Percentiles rank a stretch among this genome's conserved stretches.
These are phyloP conservation scores for Chytriomyces sp. DNA, from an alignment of 192 early-diverging fungal genomes.

Conservation along the genomic window DNA sequence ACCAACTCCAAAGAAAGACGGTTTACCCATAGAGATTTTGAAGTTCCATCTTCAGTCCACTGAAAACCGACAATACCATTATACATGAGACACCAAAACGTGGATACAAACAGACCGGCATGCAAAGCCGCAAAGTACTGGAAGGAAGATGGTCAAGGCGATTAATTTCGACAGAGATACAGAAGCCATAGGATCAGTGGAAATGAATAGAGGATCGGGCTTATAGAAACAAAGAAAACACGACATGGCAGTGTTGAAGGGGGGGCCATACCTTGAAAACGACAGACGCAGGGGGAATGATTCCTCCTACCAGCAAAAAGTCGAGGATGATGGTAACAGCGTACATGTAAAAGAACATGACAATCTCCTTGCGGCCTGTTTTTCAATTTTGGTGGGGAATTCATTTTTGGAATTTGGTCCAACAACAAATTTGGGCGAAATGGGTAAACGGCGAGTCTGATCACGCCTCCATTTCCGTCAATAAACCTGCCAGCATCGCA, in stretches of 20 bases:
- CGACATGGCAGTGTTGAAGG: neutral
- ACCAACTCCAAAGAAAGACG: neutral
- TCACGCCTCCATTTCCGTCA: neutral
- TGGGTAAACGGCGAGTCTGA: neutral
- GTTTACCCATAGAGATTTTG: conserved; percentile 89
- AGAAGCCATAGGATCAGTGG: neutral
- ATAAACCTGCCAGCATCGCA: neutral
- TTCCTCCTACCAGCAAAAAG: conserved; percentile 88
- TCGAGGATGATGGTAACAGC: conserved; percentile 83
- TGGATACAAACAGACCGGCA: conserved; percentile 79
- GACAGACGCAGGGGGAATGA: conserved; percentile 82
- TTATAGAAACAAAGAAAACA: conserved; percentile 4
- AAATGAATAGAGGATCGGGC: neutral
- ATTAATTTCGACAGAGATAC: neutral
- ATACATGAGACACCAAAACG: conserved; percentile 90
- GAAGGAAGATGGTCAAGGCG: no score
- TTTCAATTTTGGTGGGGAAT: neutral
- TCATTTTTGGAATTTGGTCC: neutral
- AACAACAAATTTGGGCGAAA: neutral
- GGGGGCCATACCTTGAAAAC: conserved; percentile 64
- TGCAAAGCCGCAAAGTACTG: conserved; percentile 88
- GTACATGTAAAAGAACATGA: conserved; percentile 98
- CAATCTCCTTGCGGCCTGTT: conserved; percentile 94
- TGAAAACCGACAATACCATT: conserved; percentile 97
- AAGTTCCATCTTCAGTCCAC: conserved; percentile 95